Evolutionary conservation across 148 eudicot species (phyloP).

Genomic region (Amaranthus cruentus): DNA sequence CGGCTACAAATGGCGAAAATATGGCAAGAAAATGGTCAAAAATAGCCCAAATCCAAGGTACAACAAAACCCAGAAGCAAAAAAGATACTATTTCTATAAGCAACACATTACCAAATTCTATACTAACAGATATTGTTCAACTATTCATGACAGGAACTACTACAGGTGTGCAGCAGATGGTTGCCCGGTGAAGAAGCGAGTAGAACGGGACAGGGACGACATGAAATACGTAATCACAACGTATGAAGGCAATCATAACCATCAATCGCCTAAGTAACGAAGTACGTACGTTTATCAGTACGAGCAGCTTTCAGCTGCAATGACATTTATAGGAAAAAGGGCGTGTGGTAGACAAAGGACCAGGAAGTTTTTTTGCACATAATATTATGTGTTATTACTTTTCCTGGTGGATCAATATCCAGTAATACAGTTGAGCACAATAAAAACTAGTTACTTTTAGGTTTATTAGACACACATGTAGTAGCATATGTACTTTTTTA

Average conservation of each 20-base stretch:
- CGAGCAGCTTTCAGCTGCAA: background rate
- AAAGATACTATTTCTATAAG: too few relatives aligned
- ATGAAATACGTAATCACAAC: slow-evolving; percentile 56
- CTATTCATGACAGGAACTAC: slow-evolving; percentile 46
- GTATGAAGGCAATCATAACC: slow-evolving; percentile 63
- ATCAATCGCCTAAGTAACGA: slow-evolving; percentile 31
- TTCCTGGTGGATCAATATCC: slow-evolving; percentile 4
- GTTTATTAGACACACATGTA: slow-evolving; percentile 10
- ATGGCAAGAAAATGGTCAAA: slow-evolving; percentile 82
- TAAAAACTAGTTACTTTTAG: slow-evolving; percentile 10
- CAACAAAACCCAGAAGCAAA: too few relatives aligned
- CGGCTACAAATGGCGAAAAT: slow-evolving; percentile 82
- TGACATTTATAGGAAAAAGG: background rate
- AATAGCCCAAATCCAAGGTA: slow-evolving; percentile 80
- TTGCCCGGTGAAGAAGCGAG: slow-evolving; percentile 62
- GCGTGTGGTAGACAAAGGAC: slow-evolving; percentile 16
- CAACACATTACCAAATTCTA: background rate
- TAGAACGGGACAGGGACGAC: slow-evolving; percentile 61
- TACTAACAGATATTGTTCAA: background rate
- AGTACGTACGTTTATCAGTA: background rate
- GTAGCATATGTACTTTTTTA: background rate
- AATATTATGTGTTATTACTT: slow-evolving; percentile 15
- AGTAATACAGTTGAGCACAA: slow-evolving; percentile 4
- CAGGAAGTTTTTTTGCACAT: background rate
- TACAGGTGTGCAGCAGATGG: slow-evolving; percentile 55